Base-by-base conservation (phyloP, 1,284 basidiomycete genomes). In the Leccinum subrobustum region DNA sequence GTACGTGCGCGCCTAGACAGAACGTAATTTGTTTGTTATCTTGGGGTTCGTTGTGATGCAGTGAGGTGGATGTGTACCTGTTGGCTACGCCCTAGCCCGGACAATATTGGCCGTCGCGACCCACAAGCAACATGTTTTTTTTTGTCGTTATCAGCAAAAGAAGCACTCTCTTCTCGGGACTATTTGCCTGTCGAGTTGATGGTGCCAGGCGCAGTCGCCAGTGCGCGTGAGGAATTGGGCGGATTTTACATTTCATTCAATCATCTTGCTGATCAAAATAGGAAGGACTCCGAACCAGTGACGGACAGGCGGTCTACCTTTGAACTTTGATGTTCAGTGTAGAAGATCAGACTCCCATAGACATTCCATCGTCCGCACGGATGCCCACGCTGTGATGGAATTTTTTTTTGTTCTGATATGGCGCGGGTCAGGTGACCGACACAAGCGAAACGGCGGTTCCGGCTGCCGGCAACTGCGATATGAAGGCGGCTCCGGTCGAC, bases 401-500 rank as follows among this genome's bases (percentile, higher is more conserved):
- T 12, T 54, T 54, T 9, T 23, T 29, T 39, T 58, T 29, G 14
- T 18, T 51, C 16, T 14, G 9, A 18, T 7, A 47, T 7, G 57
- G 27, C 31, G 35, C 20, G 18, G 52, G 29, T 27, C 20, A 18
- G 33, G 27, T 50, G 42, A 63, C n/a, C 52, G 33, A 31, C n/a
- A 31, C 29, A 52, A 52, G 52, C 52, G 52, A 35, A 31, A 29
- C 35, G 16, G 16, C 54, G 52, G 47, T 54, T 8, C 64, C 64
- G 57, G 50, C 53, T 59, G 42, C 63, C 67, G 63, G 64, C 4
- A 65, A 16, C 14, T 18, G 37, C 18, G 29, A 58, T 53, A 60
- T 66, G 60, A 60, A 67, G 48, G 18, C 58, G 68, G 64, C 47
- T 14, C 68, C 68, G 64, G 54, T 61, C 37, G 5, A 47, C 20